phyloP scores from a whole-genome alignment of 768 basidiomycete genomes.

The Pulveroboletus sp. region DNA sequence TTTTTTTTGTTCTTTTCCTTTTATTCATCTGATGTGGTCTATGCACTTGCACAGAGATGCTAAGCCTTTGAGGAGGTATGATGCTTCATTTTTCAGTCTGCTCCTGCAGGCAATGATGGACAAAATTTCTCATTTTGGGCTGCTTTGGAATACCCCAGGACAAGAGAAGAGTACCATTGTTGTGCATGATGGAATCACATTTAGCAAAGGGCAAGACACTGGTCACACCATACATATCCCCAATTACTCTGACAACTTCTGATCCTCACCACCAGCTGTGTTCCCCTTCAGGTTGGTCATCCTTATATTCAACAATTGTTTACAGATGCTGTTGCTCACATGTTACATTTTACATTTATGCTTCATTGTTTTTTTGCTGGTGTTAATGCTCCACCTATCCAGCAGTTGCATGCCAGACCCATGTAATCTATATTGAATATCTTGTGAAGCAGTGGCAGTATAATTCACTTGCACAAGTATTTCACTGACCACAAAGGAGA shows the following conservation, averaged over 20 bases:
- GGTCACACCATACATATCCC: conserved; percentile 74
- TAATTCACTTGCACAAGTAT: conserved; percentile 64
- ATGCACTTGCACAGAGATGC: too few species aligned
- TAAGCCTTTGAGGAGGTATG: too few species aligned
- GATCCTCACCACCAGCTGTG: neutral
- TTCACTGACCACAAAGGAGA: conserved; percentile 81
- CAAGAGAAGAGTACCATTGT: too few species aligned
- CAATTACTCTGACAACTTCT: neutral
- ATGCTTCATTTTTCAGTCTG: too few species aligned
- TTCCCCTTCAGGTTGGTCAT: conserved; percentile 71
- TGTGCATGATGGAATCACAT: too few species aligned
- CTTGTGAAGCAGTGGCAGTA: conserved; percentile 36
- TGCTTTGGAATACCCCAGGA: too few species aligned
- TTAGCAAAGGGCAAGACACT: conserved; percentile 61
- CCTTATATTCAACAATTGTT: conserved; percentile 71
- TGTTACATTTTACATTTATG: too few species aligned
- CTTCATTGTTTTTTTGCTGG: too few species aligned
- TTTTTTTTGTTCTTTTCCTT: too few species aligned
- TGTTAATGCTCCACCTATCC: conserved; percentile 52
- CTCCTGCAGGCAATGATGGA: too few species aligned
- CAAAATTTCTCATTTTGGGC: too few species aligned
- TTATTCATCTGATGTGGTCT: too few species aligned
- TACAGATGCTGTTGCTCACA: conserved; percentile 43
- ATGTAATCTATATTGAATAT: conserved; percentile 49
- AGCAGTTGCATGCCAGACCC: conserved; percentile 52